Base-by-base conservation (phyloP, 78 protist species). In the Ministeria vibrans region DNA sequence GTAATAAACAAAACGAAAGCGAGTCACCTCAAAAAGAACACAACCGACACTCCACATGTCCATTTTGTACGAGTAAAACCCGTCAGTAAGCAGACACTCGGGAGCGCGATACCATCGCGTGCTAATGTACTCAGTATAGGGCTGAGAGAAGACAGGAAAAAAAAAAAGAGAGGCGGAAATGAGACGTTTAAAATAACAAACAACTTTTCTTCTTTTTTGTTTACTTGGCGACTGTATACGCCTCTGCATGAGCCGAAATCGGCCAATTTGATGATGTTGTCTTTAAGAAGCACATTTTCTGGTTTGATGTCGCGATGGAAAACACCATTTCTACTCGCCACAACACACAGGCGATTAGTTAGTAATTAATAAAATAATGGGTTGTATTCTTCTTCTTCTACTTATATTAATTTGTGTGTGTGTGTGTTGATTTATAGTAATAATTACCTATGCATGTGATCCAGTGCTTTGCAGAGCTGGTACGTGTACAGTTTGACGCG, bases 281-380 rank as follows among this genome's bases (percentile, higher is more conserved):
- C 86, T 20, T 34, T 22, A 9, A 95, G 36, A 38, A 95, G 90
- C 41, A 95, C 84, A 82, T 95, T 95, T 69, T 95, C 98, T 0
- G 98, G 98, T 80, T 95, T 95, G 64, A 95, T 82, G 80, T 95
- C 98, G 0, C 98, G 82, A 71, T 95, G 98, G 62, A 95, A 95
- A 79, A 87, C 89, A 7, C 90, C 90, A 44, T 87, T 86, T 32
- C 87, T n/a, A n/a, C n/a, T n/a, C n/a, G n/a, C n/a, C n/a, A n/a
- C n/a, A n/a, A n/a, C n/a, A n/a, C n/a, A n/a, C n/a, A n/a, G n/a
- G n/a, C n/a, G n/a, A n/a, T n/a, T n/a, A n/a, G n/a, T n/a, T n/a
- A n/a, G n/a, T n/a, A n/a, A n/a, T n/a, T n/a, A n/a, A n/a, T n/a
- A n/a, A n/a, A n/a, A n/a, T n/a, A n/a, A n/a, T n/a, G n/a, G n/a